Conservation (phyloP, 768 basidiomycete species). For the Naganishia friedmannii region DNA sequence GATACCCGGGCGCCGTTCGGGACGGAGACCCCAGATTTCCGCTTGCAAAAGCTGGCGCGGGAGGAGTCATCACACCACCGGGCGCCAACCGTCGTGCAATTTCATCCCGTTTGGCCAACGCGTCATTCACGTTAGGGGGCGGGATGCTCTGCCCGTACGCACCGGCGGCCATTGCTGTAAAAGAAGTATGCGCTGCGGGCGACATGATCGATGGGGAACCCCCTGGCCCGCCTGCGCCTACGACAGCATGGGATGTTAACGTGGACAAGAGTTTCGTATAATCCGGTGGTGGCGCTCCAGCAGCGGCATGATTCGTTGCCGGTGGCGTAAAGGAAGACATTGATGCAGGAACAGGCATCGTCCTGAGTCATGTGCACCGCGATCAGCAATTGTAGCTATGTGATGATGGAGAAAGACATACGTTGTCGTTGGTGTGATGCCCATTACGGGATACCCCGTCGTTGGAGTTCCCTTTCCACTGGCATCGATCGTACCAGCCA, state of each 20-base stretch:
- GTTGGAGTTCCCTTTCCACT: conserved; percentile 5
- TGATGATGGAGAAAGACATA: not conserved
- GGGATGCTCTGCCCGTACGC: not conserved
- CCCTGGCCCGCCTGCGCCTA: not conserved
- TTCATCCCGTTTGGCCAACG: conserved; percentile 24
- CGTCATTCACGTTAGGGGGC: not conserved
- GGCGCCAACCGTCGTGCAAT: conserved; percentile 11
- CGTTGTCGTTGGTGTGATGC: not conserved
- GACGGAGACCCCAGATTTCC: not conserved
- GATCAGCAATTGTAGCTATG: not conserved
- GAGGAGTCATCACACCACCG: not conserved
- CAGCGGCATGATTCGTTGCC: not conserved
- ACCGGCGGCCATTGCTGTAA: not conserved
- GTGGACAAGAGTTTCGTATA: conserved; percentile 2
- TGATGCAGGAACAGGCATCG: not conserved
- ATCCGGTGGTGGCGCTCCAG: not conserved
- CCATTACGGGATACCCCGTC: not conserved
- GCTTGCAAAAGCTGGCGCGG: not conserved
- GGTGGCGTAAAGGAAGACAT: not conserved
- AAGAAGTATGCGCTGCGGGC: not conserved
- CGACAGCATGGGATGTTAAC: not conserved
- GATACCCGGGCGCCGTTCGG: not conserved
- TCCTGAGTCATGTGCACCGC: not conserved
- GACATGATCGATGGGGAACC: not conserved
- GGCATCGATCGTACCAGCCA: not conserved